Evolutionary conservation across 352 stramenopile species (phyloP), one percentile per base, ranked within the genome.

Genomic region (Globisporangium middletonii): DNA sequence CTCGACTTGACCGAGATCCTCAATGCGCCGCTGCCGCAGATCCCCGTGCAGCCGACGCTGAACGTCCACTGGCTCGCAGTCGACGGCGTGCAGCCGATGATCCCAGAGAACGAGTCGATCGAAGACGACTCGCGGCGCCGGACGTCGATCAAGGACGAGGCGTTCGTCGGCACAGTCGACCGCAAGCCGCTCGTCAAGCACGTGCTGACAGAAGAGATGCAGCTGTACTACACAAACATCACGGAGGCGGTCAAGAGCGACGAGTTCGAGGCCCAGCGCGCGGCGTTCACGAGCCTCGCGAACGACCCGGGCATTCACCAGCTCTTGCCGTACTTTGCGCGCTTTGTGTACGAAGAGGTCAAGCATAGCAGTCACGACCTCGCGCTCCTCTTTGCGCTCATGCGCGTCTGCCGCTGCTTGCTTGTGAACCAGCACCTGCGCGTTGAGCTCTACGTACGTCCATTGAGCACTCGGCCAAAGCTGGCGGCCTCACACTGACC

Each of bases 401-500:
- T 98, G 68, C 82, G 88, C 59, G 78, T 97, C 19, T 92, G 84
- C 53, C 77, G 83, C 64, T 95, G 84, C 70, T 54, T 98, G 52
- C 78, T 98, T 15, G 72, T 79, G 19, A 98, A 98, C 76, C 76
- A 82, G 18, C 81, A 89, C 55, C 75, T 98, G 28, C 89, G 95
- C 69, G 83, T 98, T 15, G 94, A 98, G 72, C 75, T 98, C 50
- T 97, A 94, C 55, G 84, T 94, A 71, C n/a, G 81, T 77, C 33
- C 33, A 11, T 8, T 38, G 33, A 6, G 8, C 33, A 11, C 33
- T 38, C 11, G 11, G 16, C 41, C 7, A 45, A 13, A 1, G 41
- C 41, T 38, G 33, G 33, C 33, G 8, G 33, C 3, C 41, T 46
- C 41, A 15, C 41, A 5, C 15, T 46, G 41, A 46, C 15, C 15